A percentile compares a stretch with the other conserved stretches of the same genome.
These are phyloP conservation scores for Botrytis byssoidea DNA, from an alignment of 2,329 filamentous ascomycete genomes.

Conservation along the genomic window DNA sequence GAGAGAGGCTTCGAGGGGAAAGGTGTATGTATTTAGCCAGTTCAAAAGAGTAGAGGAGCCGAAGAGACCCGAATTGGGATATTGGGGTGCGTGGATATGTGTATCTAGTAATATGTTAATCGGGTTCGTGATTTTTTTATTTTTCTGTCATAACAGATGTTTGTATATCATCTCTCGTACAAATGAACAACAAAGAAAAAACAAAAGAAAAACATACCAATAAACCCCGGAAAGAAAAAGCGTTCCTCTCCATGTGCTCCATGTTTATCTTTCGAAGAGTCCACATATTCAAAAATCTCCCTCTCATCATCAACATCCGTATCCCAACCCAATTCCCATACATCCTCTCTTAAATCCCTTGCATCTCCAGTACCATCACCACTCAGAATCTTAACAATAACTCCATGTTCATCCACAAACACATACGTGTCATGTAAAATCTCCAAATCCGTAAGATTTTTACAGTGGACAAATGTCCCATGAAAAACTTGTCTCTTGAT, in stretches of 20 bases:
- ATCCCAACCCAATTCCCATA: slow-evolving; percentile 40
- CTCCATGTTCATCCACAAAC: slow-evolving; percentile 52
- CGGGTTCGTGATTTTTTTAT: neutral
- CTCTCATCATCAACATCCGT: slow-evolving; percentile 21
- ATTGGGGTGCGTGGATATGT: slow-evolving; percentile 92
- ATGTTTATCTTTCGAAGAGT: slow-evolving; percentile 28
- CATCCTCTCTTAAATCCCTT: slow-evolving; percentile 31
- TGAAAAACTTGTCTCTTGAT: slow-evolving; percentile 47
- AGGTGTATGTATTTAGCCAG: slow-evolving; percentile 94
- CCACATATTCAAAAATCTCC: slow-evolving; percentile 15
- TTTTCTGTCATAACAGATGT: neutral
- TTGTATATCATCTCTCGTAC: neutral
- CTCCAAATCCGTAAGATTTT: slow-evolving; percentile 48
- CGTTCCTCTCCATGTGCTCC: slow-evolving; percentile 49
- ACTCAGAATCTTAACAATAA: slow-evolving; percentile 43
- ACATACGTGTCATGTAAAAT: slow-evolving; percentile 47
- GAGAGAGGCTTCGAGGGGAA: slow-evolving; percentile 83
- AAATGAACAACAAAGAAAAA: neutral
- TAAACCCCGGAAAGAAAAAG: slow-evolving; percentile 83
- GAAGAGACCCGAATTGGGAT: slow-evolving; percentile 91
- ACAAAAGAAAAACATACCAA: slow-evolving; percentile 50
- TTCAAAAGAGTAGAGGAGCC: slow-evolving; percentile 89
- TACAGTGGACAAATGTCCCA: slow-evolving; percentile 61
- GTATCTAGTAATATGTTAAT: slow-evolving; percentile 61
- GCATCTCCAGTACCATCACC: slow-evolving; percentile 36